Base-by-base conservation (phyloP, 495 filamentous ascomycete species). In the Aspergillus kassunensis region DNA sequence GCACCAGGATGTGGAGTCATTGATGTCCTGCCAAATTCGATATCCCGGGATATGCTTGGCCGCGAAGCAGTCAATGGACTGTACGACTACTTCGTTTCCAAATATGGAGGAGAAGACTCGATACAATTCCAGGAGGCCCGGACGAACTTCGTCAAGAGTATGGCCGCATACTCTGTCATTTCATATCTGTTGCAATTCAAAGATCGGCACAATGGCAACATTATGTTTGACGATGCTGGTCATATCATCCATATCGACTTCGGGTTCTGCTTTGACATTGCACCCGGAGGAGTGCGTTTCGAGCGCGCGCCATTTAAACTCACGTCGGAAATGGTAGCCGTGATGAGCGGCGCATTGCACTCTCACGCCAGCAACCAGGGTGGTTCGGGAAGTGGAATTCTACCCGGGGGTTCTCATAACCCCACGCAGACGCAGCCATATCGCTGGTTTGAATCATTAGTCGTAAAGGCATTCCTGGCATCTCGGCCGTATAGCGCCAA, bases 181-280 rank as follows among this genome's bases (percentile, higher is more conserved):
- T 93, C 90, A 0, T 97, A 95, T 69, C 77, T 99, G 7, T 75
- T 99, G 23, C 95, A 99, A 62, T 96, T 99, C 83, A 99, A 99
- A 69, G 95, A 99, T 67, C 83, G 95, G 5, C 95, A 99, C 69
- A 99, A 99, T 65, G 95, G 95, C 35, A 99, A 99, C 70, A 97
- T 99, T 73, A 97, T 99, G 95, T 80, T 99, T 35, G 90, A 97
- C 62, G 91, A 96, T 60, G 88, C 86, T 2, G 95, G 95, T 5
- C 93, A 97, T 69, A 96, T 99, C 64, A 84, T 99, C 16, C 95
- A 99, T 69, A 96, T 99, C 65, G 93, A 99, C 71, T 99, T 99
- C 61, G 95, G 95, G 16, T 99, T 99, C 77, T 97, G 92, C 70
- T 97, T 99, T 67, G 95, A 99, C 64, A 97, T 99, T 62, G 95